These are phyloP conservation scores for Candida sojae DNA, from an alignment of 1,139 yeast genomes.

Conservation along the genomic window DNA sequence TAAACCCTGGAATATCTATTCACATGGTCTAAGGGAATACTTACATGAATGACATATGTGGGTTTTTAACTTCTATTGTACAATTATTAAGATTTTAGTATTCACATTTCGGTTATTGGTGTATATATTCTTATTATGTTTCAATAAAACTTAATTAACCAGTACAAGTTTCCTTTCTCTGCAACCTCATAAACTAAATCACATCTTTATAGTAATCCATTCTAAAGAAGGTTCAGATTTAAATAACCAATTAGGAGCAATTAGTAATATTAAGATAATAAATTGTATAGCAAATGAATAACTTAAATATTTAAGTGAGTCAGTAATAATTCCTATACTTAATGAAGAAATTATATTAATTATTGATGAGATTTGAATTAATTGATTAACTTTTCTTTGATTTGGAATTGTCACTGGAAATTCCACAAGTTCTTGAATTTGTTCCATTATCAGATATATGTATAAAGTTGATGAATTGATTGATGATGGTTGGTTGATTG, in stretches of 20 bases:
- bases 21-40: too few relatives aligned
- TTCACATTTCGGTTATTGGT: too few relatives aligned
- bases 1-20: too few relatives aligned
- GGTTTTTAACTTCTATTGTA: too few relatives aligned
- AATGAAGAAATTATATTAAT: conserved; percentile 13
- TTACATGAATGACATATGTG: too few relatives aligned
- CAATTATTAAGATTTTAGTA: too few relatives aligned
- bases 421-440: conserved; percentile 11
- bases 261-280: conserved; percentile 11
- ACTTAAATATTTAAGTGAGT: conserved; percentile 10
- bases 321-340: conserved; percentile 13
- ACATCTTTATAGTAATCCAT: conserved; percentile 15
- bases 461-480: background rate
- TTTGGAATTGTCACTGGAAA: conserved; percentile 19
- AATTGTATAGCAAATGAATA: conserved; percentile 15
- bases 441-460: conserved; percentile 7
- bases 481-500: background rate
- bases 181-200: too few relatives aligned
- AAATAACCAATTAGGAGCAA: conserved; percentile 16
- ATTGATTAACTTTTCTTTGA: conserved; percentile 13
- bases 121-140: background rate
- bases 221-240: conserved; percentile 12
- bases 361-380: conserved; percentile 11
- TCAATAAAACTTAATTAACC: background rate
- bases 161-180: too few relatives aligned